A percentile compares a stretch with the other conserved stretches of the same genome.
Conservation (phyloP, 257 asterid genomes). For the Scutellaria baicalensis region DNA sequence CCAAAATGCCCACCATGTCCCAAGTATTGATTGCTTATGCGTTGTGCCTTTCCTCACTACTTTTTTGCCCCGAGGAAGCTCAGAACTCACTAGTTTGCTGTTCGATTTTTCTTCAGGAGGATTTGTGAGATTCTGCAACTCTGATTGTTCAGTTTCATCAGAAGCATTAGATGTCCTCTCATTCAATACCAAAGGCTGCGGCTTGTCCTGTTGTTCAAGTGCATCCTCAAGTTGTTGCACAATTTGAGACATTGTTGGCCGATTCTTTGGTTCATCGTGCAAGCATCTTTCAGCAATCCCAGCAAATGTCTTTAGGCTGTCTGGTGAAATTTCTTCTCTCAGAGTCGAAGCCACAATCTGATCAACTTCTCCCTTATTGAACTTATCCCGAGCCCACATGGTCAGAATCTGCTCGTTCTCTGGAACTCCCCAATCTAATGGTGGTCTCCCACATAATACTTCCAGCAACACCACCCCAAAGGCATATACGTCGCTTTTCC, state of each 20-base stretch:
- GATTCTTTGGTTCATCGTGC: too few species aligned
- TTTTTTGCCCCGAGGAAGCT: neutral
- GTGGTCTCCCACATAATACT: constrained; percentile 18
- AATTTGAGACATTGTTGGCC: too few species aligned
- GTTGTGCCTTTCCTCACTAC: constrained; percentile 2
- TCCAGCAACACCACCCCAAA: constrained; percentile 30
- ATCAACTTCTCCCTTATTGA: constrained; percentile 28
- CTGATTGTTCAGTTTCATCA: neutral
- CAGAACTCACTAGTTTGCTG: neutral
- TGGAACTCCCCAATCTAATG: constrained; percentile 23
- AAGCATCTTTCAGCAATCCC: too few species aligned
- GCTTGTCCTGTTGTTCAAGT: too few species aligned
- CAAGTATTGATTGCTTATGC: constrained; percentile 9
- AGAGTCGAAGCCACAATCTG: constrained; percentile 30
- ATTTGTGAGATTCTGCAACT: neutral
- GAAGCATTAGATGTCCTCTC: neutral
- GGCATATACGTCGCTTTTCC: constrained; percentile 48
- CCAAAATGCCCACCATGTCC: constrained; percentile 26
- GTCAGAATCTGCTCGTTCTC: constrained; percentile 30
- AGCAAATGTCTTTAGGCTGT: too few species aligned
- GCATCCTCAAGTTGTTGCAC: too few species aligned
- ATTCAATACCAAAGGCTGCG: neutral
- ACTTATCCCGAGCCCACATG: constrained; percentile 35
- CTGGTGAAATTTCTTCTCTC: constrained; percentile 26
- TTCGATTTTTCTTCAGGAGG: neutral